These are phyloP conservation scores for Kurtzmaniella cleridarum DNA, from an alignment of 805 yeast genomes.

Conservation along the genomic window DNA sequence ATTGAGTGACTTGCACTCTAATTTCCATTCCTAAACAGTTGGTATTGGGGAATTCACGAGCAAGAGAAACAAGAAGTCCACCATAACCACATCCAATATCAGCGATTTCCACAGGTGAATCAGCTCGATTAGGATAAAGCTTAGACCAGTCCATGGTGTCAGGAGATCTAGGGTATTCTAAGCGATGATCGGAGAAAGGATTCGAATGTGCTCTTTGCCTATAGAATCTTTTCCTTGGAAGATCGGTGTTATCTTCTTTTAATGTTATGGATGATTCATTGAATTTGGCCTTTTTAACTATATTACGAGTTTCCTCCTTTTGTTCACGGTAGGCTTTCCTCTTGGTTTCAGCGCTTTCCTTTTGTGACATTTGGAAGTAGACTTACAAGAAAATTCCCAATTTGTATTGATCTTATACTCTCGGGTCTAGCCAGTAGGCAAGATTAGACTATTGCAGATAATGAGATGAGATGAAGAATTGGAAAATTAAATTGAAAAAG, in stretches of 20 bases:
- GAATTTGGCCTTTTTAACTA: constrained; percentile 41
- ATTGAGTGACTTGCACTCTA: constrained; percentile 94
- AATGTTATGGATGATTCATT: constrained; percentile 21
- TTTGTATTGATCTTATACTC: no score
- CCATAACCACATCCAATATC: constrained; percentile 99
- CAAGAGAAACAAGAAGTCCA: constrained; percentile 75
- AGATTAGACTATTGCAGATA: no score
- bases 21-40: constrained; percentile 94
- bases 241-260: constrained; percentile 30
- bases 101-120: constrained; percentile 71
- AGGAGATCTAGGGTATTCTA: constrained; percentile 84
- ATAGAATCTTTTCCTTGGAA: constrained; percentile 83
- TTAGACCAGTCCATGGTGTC: constrained; percentile 81
- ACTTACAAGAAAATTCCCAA: no score
- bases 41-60: constrained; percentile 69
- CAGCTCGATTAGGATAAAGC: constrained; percentile 59
- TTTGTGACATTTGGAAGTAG: no score
- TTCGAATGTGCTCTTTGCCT: constrained; percentile 97
- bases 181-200: constrained; percentile 91
- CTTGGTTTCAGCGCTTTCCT: constrained; percentile 22
- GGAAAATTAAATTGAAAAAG: no score
- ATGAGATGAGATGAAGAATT: no score
- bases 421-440: no score
- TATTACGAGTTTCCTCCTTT: constrained; percentile 40
- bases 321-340: constrained; percentile 46